phyloP scores from a whole-genome alignment of 352 stramenopile species.

The Thalassiosira ordinaria region DNA sequence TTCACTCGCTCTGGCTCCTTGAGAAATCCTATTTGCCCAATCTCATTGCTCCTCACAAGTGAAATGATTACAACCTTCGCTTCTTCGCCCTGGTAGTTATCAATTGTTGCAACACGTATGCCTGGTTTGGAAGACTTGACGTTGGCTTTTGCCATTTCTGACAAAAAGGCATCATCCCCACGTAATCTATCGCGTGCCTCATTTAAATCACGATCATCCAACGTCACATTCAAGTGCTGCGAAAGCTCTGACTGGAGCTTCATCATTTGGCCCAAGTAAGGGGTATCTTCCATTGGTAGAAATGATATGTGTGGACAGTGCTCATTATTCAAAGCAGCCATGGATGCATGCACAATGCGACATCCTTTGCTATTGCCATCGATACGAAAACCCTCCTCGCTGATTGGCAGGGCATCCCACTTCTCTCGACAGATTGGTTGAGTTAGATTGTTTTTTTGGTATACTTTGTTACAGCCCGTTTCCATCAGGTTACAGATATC shows the following conservation, averaged over 20 bases:
- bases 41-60: conserved; percentile 28
- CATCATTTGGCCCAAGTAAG: conserved; percentile 40
- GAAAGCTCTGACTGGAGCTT: conserved; percentile 35
- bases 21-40: conserved; percentile 30
- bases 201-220: conserved; percentile 37
- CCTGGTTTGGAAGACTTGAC: not conserved
- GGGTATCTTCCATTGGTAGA: too few species aligned
- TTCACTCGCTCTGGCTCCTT: conserved; percentile 36
- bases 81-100: conserved; percentile 45
- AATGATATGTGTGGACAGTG: too few species aligned
- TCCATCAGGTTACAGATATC: too few species aligned
- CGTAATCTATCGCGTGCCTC: conserved; percentile 17
- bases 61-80: conserved; percentile 36
- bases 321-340: too few species aligned
- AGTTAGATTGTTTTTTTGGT: too few species aligned
- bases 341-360: too few species aligned
- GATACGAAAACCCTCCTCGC: too few species aligned
- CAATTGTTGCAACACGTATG: conserved; percentile 30
- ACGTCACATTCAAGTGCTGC: conserved; percentile 14
- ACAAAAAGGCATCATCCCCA: conserved; percentile 21
- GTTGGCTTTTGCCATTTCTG: not conserved
- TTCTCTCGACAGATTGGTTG: too few species aligned
- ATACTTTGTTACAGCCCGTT: too few species aligned
- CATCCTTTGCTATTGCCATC: too few species aligned
- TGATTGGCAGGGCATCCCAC: too few species aligned